Percentiles rank a stretch among this genome's conserved stretches.
Conservation (phyloP, 306 rosid species). For the Ormosia semicastrata region DNA sequence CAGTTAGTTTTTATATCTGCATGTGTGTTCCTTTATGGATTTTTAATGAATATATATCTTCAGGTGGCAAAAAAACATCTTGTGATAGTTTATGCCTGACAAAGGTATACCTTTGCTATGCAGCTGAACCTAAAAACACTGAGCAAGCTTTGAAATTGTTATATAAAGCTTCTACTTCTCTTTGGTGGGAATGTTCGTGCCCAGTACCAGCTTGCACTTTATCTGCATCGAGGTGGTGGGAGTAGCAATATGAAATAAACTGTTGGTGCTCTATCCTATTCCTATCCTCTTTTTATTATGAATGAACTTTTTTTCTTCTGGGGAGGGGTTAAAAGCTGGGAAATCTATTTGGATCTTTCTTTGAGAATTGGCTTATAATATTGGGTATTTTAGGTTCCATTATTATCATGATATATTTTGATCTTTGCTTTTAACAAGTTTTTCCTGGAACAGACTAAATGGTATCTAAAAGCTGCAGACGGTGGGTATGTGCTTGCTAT, state of each 20-base stretch:
- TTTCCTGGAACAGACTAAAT: constrained; percentile 56
- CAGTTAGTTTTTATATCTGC: too few relatives aligned
- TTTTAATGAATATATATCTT: not conserved
- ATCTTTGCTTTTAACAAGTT: constrained; percentile 20
- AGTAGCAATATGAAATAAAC: constrained; percentile 53
- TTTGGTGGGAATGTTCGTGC: too few relatives aligned
- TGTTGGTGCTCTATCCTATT: constrained; percentile 50
- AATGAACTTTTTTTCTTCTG: not conserved
- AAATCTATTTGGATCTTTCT: too few relatives aligned
- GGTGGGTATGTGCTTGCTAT: too few relatives aligned
- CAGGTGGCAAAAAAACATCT: not conserved
- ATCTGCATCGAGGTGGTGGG: constrained; percentile 73
- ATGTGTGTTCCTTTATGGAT: too few relatives aligned
- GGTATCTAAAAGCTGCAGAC: too few relatives aligned
- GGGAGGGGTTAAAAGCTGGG: constrained; percentile 1
- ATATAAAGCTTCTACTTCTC: constrained; percentile 57
- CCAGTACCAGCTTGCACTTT: constrained; percentile 83
- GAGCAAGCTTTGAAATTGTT: constrained; percentile 74
- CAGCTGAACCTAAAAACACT: constrained; percentile 72
- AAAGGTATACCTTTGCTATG: constrained; percentile 17
- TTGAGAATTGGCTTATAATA: too few relatives aligned
- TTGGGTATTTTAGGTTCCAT: too few relatives aligned
- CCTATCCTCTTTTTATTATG: constrained; percentile 2
- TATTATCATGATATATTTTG: not conserved
- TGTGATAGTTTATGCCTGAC: constrained; percentile 24